Percentiles rank a stretch among this genome's conserved stretches.
Evolutionary conservation across 768 basidiomycete genomes (phyloP).

Genomic region (Pluteus cervinus): DNA sequence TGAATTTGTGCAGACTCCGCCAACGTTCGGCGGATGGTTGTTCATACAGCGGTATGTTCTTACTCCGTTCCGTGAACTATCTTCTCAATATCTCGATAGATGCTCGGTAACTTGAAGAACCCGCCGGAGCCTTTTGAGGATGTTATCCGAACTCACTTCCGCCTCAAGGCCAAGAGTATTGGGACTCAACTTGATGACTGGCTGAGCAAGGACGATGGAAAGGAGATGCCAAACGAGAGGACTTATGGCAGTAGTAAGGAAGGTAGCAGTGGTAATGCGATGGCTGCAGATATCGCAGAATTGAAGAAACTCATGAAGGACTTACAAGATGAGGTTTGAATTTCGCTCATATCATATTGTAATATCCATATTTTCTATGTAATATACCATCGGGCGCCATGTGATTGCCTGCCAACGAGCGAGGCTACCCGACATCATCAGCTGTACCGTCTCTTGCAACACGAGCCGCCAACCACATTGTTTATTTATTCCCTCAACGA

Average conservation of each 20-base stretch:
- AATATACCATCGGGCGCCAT: too few species aligned
- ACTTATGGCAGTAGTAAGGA: slow-evolving; percentile 25
- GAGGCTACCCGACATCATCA: too few species aligned
- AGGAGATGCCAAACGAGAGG: slow-evolving; percentile 48
- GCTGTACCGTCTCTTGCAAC: too few species aligned
- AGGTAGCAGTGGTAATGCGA: slow-evolving; percentile 42
- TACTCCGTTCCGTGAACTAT: too few species aligned
- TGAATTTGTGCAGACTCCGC: slow-evolving; percentile 60
- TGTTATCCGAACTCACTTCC: slow-evolving; percentile 87
- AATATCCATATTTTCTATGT: too few species aligned
- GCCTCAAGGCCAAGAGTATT: slow-evolving; percentile 72
- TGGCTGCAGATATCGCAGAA: slow-evolving; percentile 68
- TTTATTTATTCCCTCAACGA: slow-evolving; percentile 1
- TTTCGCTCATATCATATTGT: too few species aligned
- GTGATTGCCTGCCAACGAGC: too few species aligned
- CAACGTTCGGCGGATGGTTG: slow-evolving; percentile 90
- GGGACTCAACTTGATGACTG: slow-evolving; percentile 72
- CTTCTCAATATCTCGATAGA: slow-evolving; percentile 37
- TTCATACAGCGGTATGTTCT: slow-evolving; percentile 70
- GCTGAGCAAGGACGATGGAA: slow-evolving; percentile 72
- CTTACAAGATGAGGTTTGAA: slow-evolving; percentile 22
- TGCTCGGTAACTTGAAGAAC: slow-evolving; percentile 77
- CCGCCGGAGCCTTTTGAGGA: slow-evolving; percentile 85
- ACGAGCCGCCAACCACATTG: neutral
- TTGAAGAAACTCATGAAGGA: slow-evolving; percentile 53